A percentile compares a stretch with the other conserved stretches of the same genome.
Conservation (phyloP, 257 asterid genomes). For the Solanum raphanifolium region DNA sequence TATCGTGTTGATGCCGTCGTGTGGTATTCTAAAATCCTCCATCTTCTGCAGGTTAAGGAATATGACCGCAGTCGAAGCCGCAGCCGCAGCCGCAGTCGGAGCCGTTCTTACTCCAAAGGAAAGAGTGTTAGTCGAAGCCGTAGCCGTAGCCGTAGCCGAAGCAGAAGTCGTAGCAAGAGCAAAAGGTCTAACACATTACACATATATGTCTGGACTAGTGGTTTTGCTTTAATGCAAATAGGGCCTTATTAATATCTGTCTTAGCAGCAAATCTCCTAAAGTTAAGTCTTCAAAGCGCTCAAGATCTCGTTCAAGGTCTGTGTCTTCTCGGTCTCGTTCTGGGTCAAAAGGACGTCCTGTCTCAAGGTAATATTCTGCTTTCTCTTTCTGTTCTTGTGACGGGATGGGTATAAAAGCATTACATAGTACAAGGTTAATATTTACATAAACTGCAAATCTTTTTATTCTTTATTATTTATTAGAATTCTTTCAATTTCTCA, state of each 20-base stretch:
- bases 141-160: conserved; percentile 54
- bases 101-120: conserved; percentile 64
- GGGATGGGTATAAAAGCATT: neutral
- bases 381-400: neutral
- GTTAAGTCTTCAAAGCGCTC: conserved; percentile 63
- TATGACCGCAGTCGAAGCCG: conserved; percentile 68
- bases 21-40: neutral
- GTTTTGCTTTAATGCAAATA: neutral
- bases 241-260: conserved; percentile 1
- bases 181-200: conserved; percentile 34
- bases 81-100: conserved; percentile 40
- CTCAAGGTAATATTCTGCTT: conserved; percentile 47
- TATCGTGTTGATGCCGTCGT: neutral
- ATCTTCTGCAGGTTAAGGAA: conserved; percentile 61
- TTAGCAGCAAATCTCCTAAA: conserved; percentile 86
- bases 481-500: neutral
- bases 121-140: conserved; percentile 55
- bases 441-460: neutral
- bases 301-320: conserved; percentile 47
- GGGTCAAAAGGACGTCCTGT: conserved; percentile 44
- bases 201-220: neutral
- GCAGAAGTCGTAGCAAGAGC: conserved; percentile 84
- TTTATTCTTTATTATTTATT: neutral
- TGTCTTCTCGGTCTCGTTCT: conserved; percentile 33
- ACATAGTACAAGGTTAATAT: neutral